Percentiles rank a stretch among this genome's conserved stretches.
These are phyloP conservation scores for Blastomyces percursus DNA, from an alignment of 2,329 filamentous ascomycete species.

Conservation along the genomic window DNA sequence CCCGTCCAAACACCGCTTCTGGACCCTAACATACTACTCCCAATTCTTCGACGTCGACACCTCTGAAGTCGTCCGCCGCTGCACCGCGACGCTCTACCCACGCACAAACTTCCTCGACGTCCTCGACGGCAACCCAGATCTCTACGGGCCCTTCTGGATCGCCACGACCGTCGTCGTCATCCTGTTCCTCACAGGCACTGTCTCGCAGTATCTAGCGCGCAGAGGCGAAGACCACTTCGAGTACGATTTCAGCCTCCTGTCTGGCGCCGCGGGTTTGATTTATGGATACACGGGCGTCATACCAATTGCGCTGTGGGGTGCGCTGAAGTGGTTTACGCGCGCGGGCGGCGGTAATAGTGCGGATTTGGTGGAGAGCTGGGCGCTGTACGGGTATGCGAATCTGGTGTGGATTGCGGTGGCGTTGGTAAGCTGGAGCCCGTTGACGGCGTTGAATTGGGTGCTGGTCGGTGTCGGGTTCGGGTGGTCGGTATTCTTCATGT, in stretches of 20 bases:
- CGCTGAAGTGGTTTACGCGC: conserved; percentile 83
- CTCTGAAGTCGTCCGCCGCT: conserved; percentile 72
- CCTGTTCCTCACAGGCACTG: conserved; percentile 86
- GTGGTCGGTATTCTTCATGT: conserved; percentile 68
- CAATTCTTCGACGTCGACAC: conserved; percentile 99
- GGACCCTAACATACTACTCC: conserved; percentile 85
- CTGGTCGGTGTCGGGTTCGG: conserved; percentile 83
- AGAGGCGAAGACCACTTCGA: conserved; percentile 60
- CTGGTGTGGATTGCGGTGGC: conserved; percentile 95
- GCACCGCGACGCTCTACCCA: conserved; percentile 79
- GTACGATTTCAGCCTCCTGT: conserved; percentile 84
- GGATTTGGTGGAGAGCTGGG: conserved; percentile 89
- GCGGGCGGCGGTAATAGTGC: conserved; percentile 51
- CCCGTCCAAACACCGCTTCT: conserved; percentile 75
- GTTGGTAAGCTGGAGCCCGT: conserved; percentile 76
- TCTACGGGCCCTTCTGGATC: conserved; percentile 98
- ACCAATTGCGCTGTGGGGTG: conserved; percentile 73
- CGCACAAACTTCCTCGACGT: conserved; percentile 94
- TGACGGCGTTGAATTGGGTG: conserved; percentile 81
- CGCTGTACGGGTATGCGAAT: conserved; percentile 92
- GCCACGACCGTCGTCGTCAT: conserved; percentile 95
- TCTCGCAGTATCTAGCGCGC: conserved; percentile 74
- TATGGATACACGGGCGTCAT: conserved; percentile 92
- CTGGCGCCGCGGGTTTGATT: conserved; percentile 79
- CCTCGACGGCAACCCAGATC: conserved; percentile 87